These are phyloP conservation scores for Botrytis tulipae DNA, from an alignment of 2,329 filamentous ascomycete species.

Conservation along the genomic window DNA sequence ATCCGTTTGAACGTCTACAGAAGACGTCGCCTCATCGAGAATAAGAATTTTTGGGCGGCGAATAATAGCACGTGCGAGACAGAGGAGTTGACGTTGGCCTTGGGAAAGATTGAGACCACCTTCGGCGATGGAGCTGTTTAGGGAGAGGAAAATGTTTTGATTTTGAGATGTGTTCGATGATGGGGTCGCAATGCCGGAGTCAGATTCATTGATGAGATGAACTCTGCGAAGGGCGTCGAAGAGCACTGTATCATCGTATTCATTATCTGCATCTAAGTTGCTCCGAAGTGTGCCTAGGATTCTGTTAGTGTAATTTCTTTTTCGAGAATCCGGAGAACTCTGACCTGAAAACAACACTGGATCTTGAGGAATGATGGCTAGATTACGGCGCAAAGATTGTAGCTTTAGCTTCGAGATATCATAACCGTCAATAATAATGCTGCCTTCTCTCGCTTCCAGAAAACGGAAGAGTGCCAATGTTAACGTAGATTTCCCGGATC, in stretches of 20 bases:
- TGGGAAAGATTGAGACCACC: constrained; percentile 57
- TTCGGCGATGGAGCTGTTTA: constrained; percentile 63
- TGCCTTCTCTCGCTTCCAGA: constrained; percentile 42
- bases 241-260: constrained; percentile 53
- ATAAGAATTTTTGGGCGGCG: constrained; percentile 84
- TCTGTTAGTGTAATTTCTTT: constrained; percentile 58
- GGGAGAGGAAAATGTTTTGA: constrained; percentile 39
- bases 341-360: constrained; percentile 78
- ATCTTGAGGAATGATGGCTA: constrained; percentile 46
- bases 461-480: constrained; percentile 31
- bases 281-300: constrained; percentile 44
- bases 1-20: constrained; percentile 74
- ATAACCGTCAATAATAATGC: constrained; percentile 36
- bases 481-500: constrained; percentile 35
- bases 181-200: constrained; percentile 11
- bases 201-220: constrained; percentile 62
- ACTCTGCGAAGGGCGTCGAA: constrained; percentile 81
- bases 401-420: constrained; percentile 38
- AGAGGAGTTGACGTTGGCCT: constrained; percentile 84
- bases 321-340: neutral
- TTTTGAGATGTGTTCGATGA: constrained; percentile 21
- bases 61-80: constrained; percentile 78
- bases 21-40: constrained; percentile 84
- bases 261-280: constrained; percentile 27
- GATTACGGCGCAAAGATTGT: constrained; percentile 33